These are phyloP conservation scores for Rhizophagus prolifer DNA, from an alignment of 192 early-diverging fungal species.

Conservation along the genomic window DNA sequence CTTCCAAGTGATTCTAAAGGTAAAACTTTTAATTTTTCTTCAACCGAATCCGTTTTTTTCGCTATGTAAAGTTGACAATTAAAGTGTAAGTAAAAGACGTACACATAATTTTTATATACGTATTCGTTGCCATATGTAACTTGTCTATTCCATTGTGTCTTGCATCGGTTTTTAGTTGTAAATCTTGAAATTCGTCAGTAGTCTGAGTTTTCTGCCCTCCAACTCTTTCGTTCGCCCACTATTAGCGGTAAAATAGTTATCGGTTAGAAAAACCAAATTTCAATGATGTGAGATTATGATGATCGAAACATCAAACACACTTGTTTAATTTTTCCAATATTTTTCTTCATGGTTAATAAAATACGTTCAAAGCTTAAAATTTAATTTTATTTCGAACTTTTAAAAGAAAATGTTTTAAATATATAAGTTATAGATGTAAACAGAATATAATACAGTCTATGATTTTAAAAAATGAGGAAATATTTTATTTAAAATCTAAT, in stretches of 20 bases:
- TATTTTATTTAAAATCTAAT: not conserved
- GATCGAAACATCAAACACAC: constrained; percentile 36
- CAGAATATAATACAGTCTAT: too few relatives aligned
- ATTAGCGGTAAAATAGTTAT: not conserved
- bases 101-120: constrained; percentile 49
- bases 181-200: constrained; percentile 78
- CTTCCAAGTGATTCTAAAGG: constrained; percentile 65
- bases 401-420: too few relatives aligned
- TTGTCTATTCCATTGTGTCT: constrained; percentile 64
- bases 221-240: constrained; percentile 81
- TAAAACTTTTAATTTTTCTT: constrained; percentile 61
- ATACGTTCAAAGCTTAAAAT: not conserved
- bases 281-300: not conserved
- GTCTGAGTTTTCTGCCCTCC: constrained; percentile 71
- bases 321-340: constrained; percentile 68
- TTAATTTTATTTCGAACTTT: not conserved
- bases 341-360: constrained; percentile 49
- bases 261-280: not conserved
- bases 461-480: too few relatives aligned
- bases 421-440: too few relatives aligned
- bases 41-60: constrained; percentile 67
- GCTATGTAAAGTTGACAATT: constrained; percentile 37
- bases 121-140: constrained; percentile 53
- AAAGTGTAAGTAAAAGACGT: constrained; percentile 2
- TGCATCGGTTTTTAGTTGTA: constrained; percentile 72